Percentiles rank a stretch among this genome's conserved stretches.
phyloP scores from a whole-genome alignment of 169 alveolate species.

The Blepharisma undulans region DNA sequence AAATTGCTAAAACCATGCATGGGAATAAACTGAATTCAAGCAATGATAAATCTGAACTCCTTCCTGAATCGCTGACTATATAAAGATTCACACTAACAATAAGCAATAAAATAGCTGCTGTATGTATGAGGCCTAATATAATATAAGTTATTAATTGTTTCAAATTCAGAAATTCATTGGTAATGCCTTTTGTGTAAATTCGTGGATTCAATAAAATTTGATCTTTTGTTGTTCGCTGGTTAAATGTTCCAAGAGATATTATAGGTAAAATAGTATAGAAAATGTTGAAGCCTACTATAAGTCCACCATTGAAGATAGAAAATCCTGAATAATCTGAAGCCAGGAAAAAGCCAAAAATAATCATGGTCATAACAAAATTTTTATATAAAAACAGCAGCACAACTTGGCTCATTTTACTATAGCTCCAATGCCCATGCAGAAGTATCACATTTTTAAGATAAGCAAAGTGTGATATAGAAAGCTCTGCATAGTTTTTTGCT shows the following conservation, averaged over 20 bases:
- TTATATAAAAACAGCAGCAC: slow-evolving; percentile 20
- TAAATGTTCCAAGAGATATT: background rate
- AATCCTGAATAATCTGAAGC: slow-evolving; percentile 5
- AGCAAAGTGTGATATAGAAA: background rate
- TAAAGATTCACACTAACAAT: background rate
- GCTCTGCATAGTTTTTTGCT: background rate
- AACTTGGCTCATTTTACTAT: background rate
- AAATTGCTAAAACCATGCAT: background rate
- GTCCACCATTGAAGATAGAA: background rate
- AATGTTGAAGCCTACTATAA: slow-evolving; percentile 6
- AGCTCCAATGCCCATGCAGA: slow-evolving; percentile 25
- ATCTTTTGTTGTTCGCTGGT: background rate
- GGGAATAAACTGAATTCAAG: background rate
- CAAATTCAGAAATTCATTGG: background rate
- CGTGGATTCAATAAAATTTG: background rate
- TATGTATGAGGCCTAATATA: background rate
- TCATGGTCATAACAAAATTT: background rate
- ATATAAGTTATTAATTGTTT: background rate
- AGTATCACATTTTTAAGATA: background rate
- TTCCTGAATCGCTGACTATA: background rate
- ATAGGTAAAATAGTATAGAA: slow-evolving; percentile 17
- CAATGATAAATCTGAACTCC: background rate
- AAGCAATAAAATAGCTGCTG: background rate
- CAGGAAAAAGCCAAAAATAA: background rate
- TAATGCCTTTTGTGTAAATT: background rate